Evolutionary conservation across 176 grass and related monocot genomes (phyloP), one percentile per base, ranked within the genome.

Genomic region (Cenchrus purpureus): DNA sequence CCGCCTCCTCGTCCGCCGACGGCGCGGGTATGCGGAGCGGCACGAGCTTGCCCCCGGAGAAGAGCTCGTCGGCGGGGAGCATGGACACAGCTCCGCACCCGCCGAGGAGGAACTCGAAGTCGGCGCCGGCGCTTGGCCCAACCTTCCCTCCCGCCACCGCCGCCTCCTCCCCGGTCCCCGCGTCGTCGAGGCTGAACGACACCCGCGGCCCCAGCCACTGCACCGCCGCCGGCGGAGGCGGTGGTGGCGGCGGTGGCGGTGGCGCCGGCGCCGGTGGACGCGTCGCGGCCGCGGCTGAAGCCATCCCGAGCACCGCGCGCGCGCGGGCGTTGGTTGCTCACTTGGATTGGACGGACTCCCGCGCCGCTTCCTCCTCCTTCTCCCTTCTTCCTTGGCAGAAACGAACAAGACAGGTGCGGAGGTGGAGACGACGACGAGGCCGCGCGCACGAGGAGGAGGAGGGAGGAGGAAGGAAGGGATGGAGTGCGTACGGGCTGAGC

Each of bases 41-140:
- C 0, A 99, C 93, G 4, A 99, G 90, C 83, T 88, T 99, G 1
- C 97, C 97, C 0, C 91, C 90, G 29, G 97, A 99, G 88, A 99
- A 96, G 53, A 99, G 91, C 84, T 99, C 91, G 46, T 99, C 97
- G 40, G 97, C 97, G 0, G 97, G 91, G 22, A 96, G 94, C 84
- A 99, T 94, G 65, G 88, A 91, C 0, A 85, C 86, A 0, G 93
- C 80, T 4, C 85, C 75, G 85, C 80, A 90, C 28, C 84, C 91
- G 2, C 79, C 87, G 68, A 94, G 91, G 0, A 91, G 81, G 83
- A 98, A 98, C 86, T 98, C 96, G 80, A 98, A 98, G 73, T 98
- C 96, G 2, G 86, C 55, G 15, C 74, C 77, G 8, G 77, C 43
- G 12, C 74, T 54, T 1, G 70, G 79, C 58, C 71, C 71, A 3